Percentiles rank a stretch among this genome's conserved stretches.
Evolutionary conservation across 257 asterid genomes (phyloP).

Genomic region (Forsythia viridissima): DNA sequence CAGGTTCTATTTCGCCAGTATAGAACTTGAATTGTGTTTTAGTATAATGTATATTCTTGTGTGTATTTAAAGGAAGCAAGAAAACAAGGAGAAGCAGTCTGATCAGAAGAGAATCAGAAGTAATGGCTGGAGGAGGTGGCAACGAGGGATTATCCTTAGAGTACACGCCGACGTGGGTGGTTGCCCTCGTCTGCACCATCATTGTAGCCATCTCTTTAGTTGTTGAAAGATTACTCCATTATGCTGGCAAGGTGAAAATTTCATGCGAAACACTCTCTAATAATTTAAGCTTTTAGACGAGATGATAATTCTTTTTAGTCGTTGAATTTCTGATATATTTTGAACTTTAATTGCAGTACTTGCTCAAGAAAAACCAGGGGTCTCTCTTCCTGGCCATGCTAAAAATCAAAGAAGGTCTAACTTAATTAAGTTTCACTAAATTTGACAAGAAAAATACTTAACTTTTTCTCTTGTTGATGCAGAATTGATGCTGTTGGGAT

Average conservation of each 20-base stretch:
- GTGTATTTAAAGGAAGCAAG: too few relatives aligned
- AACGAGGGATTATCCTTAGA: constrained; percentile 45
- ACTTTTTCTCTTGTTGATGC: constrained; percentile 15
- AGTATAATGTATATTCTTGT: too few relatives aligned
- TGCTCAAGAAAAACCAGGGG: constrained; percentile 51
- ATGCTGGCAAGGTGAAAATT: constrained; percentile 57
- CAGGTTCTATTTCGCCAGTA: too few relatives aligned
- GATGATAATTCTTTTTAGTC: neutral
- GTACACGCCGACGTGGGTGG: constrained; percentile 72
- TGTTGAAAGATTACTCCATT: constrained; percentile 60
- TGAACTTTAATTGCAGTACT: constrained; percentile 37
- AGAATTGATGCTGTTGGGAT: constrained; percentile 82
- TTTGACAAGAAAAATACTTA: neutral
- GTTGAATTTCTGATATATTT: neutral
- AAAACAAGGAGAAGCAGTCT: too few relatives aligned
- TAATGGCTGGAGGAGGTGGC: constrained; percentile 45
- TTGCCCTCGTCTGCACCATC: constrained; percentile 61
- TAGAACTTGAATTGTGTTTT: too few relatives aligned
- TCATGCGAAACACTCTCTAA: neutral
- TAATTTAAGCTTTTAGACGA: too few relatives aligned
- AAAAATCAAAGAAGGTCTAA: constrained; percentile 71
- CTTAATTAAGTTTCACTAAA: too few relatives aligned
- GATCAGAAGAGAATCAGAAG: neutral
- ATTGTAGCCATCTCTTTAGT: constrained; percentile 62
- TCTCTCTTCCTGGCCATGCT: constrained; percentile 63